Percentiles rank a stretch among this genome's conserved stretches.
Evolutionary conservation across 2,329 filamentous ascomycete species (phyloP).

Genomic region (Sclerotinia borealis): DNA sequence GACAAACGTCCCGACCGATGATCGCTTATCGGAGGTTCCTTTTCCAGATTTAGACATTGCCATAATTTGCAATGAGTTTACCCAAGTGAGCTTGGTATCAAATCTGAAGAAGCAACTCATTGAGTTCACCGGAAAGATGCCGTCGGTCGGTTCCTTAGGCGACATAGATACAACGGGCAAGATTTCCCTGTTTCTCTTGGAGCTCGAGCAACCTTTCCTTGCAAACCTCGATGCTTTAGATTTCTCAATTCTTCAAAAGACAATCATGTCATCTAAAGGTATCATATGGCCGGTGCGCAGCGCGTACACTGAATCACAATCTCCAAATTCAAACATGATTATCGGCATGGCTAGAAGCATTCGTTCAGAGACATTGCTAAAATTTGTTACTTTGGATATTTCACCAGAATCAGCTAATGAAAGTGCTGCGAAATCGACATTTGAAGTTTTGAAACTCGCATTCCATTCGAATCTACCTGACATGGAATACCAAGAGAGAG

Average conservation of each 20-base stretch:
- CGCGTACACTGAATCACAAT: conserved; percentile 34
- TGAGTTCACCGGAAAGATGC: conserved; percentile 32
- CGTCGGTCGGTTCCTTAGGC: conserved; percentile 31
- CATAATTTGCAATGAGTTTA: conserved; percentile 36
- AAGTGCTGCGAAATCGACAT: conserved; percentile 14
- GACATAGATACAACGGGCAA: conserved; percentile 28
- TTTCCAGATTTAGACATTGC: conserved; percentile 31
- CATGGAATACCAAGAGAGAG: conserved; percentile 24
- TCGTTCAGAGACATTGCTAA: conserved; percentile 25
- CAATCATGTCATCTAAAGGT: conserved; percentile 36
- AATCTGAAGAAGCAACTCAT: conserved; percentile 33
- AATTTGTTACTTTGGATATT: conserved; percentile 26
- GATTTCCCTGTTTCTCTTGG: conserved; percentile 43
- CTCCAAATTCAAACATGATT: conserved; percentile 24
- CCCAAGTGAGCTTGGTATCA: conserved; percentile 31
- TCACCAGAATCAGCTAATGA: conserved; percentile 34
- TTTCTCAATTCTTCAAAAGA: conserved; percentile 38
- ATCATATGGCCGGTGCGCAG: conserved; percentile 45
- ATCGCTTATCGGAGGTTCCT: too few species aligned
- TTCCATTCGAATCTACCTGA: conserved; percentile 17
- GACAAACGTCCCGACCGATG: neutral
- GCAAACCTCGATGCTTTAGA: conserved; percentile 36
- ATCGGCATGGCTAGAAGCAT: conserved; percentile 28
- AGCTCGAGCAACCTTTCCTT: conserved; percentile 35
- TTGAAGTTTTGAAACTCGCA: conserved; percentile 18